These are phyloP conservation scores for Plasmodium adleri DNA, from an alignment of 169 alveolate species.

Conservation along the genomic window DNA sequence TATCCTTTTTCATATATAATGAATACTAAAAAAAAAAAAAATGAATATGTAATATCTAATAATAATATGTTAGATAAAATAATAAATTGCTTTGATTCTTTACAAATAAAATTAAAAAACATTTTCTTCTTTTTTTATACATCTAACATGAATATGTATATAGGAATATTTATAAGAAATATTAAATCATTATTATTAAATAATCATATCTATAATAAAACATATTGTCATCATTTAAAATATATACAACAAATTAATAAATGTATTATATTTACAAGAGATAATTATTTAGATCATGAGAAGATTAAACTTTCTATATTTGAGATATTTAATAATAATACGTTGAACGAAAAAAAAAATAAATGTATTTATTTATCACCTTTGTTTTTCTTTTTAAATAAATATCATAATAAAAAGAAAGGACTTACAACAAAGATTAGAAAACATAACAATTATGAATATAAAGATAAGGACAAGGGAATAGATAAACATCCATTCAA, in stretches of 20 bases:
- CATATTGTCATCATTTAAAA: background rate
- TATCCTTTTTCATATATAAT: background rate
- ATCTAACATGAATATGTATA: conserved; percentile 12
- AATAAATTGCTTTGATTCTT: background rate
- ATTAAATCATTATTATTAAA: background rate
- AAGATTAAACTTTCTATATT: background rate
- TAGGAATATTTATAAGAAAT: background rate
- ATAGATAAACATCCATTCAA: too few relatives aligned
- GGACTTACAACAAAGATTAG: too few relatives aligned
- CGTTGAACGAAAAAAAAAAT: background rate
- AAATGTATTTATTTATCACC: background rate
- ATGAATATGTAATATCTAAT: background rate
- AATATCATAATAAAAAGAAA: background rate
- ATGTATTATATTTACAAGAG: background rate
- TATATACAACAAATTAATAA: conserved; percentile 2
- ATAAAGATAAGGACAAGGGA: too few relatives aligned
- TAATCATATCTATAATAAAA: background rate
- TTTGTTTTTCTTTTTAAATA: conserved; percentile 13
- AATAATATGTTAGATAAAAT: background rate
- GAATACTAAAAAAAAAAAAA: too few relatives aligned
- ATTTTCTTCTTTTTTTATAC: conserved; percentile 10
- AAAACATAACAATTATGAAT: too few relatives aligned
- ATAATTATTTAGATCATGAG: conserved; percentile 3
- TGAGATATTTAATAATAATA: conserved; percentile 4
- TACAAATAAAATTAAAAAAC: conserved; percentile 7